Conservation (phyloP, 2,329 filamentous ascomycete genomes). For the Trematosphaeria pertusa region DNA sequence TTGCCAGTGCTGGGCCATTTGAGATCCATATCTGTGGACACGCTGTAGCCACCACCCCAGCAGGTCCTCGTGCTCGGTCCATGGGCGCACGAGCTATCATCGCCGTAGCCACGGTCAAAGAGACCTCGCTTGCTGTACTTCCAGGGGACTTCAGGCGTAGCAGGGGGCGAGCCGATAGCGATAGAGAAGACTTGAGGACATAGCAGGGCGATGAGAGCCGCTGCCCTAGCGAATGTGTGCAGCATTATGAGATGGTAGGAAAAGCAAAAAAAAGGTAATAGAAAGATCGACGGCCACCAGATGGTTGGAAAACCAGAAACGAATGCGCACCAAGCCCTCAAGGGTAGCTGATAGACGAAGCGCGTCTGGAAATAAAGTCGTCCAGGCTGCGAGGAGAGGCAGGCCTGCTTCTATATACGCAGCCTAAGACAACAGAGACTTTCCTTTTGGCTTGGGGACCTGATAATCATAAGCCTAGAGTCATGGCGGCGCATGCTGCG, state of each 20-base stretch:
- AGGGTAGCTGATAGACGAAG: too few species aligned
- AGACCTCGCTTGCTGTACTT: conserved; percentile 20
- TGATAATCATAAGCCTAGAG: conserved; percentile 15
- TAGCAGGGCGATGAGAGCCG: conserved; percentile 22
- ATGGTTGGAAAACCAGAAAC: conserved; percentile 3
- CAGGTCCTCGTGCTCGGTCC: conserved; percentile 31
- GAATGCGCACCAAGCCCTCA: conserved; percentile 11
- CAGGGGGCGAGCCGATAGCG: conserved; percentile 18
- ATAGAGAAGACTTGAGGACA: conserved; percentile 23
- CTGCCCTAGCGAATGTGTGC: conserved; percentile 14
- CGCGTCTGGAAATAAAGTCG: too few species aligned
- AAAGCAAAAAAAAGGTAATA: conserved; percentile 12
- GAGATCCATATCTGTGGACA: conserved; percentile 54
- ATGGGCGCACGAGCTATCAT: conserved; percentile 23
- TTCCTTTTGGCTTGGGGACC: conserved; percentile 9
- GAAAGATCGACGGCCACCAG: conserved; percentile 6
- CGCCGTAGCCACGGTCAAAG: conserved; percentile 12
- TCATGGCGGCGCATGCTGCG: conserved; percentile 1
- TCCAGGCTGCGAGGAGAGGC: conserved; percentile 10
- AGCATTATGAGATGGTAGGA: conserved; percentile 15
- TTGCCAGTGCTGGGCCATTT: conserved; percentile 53
- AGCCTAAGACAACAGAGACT: neutral
- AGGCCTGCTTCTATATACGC: conserved; percentile 10
- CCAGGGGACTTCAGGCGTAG: conserved; percentile 34
- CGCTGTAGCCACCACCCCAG: conserved; percentile 34